Percentiles rank a stretch among this genome's conserved stretches.
Evolutionary conservation across 1,284 basidiomycete species (phyloP).

Genomic region (Violaceomyces palustris): DNA sequence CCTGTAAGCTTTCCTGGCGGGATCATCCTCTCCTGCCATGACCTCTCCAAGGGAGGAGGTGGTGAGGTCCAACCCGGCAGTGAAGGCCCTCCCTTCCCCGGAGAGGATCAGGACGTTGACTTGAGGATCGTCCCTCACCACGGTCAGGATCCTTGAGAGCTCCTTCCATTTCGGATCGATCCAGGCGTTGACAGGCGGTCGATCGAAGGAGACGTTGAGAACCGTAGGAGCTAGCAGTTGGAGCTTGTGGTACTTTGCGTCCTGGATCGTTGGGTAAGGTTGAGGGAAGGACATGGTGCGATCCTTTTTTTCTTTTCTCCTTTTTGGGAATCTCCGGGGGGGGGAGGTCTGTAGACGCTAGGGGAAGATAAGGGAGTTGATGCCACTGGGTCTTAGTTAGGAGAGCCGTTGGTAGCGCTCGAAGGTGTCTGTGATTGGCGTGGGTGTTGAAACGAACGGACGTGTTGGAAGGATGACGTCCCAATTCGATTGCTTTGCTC

Average conservation of each 20-base stretch:
- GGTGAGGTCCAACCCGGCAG: slow-evolving; percentile 49
- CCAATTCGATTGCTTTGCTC: too few species aligned
- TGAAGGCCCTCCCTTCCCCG: slow-evolving; percentile 47
- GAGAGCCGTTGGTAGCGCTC: too few species aligned
- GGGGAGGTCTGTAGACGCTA: too few species aligned
- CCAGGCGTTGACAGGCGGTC: slow-evolving; percentile 48
- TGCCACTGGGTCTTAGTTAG: too few species aligned
- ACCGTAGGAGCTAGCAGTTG: slow-evolving; percentile 32
- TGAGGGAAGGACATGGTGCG: slow-evolving; percentile 27
- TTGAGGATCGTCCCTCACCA: slow-evolving; percentile 31
- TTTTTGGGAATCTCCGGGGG: too few species aligned
- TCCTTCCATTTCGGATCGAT: slow-evolving; percentile 46
- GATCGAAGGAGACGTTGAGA: slow-evolving; percentile 41
- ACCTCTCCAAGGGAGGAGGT: slow-evolving; percentile 11
- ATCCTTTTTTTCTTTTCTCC: too few species aligned
- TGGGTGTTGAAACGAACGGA: too few species aligned
- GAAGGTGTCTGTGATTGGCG: too few species aligned
- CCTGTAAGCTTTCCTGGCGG: slow-evolving; percentile 37
- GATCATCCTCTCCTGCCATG: slow-evolving; percentile 26
- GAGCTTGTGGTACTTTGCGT: slow-evolving; percentile 36
- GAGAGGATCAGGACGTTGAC: slow-evolving; percentile 49
- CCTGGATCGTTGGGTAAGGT: slow-evolving; percentile 14
- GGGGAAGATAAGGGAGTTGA: too few species aligned
- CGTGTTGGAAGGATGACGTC: too few species aligned
- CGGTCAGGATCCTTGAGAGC: slow-evolving; percentile 34